phyloP scores from a whole-genome alignment of 371 early-diverging fungal genomes.

The Aphelidium insulamus region DNA sequence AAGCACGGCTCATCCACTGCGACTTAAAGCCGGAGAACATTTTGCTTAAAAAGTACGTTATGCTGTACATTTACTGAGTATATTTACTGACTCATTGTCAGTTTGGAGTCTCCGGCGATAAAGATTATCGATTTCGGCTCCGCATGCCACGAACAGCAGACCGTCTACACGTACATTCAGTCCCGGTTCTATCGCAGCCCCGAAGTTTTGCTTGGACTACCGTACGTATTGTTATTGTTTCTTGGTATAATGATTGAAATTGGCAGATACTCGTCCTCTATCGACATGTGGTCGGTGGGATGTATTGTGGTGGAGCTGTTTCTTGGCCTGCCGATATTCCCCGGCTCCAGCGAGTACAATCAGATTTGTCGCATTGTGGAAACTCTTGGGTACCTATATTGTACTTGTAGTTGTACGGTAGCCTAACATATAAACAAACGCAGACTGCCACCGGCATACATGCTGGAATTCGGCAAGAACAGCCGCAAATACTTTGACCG shows the following conservation, averaged over 20 bases:
- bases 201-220: constrained; percentile 80
- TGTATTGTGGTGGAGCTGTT: constrained; percentile 96
- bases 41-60: constrained; percentile 48
- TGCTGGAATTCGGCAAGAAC: constrained; percentile 61
- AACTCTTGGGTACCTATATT: constrained; percentile 35
- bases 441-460: constrained; percentile 43
- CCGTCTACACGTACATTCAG: constrained; percentile 81
- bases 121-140: constrained; percentile 98
- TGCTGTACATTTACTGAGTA: neutral
- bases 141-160: constrained; percentile 66
- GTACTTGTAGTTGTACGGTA: constrained; percentile 2
- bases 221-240: constrained; percentile 17
- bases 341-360: constrained; percentile 74
- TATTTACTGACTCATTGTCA: constrained; percentile 2
- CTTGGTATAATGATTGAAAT: constrained; percentile 10
- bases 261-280: constrained; percentile 51
- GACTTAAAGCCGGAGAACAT: constrained; percentile 98
- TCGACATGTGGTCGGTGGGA: constrained; percentile 99
- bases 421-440: neutral
- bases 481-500: constrained; percentile 48
- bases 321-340: constrained; percentile 72
- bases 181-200: constrained; percentile 92
- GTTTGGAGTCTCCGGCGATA: constrained; percentile 49
- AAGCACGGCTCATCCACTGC: constrained; percentile 80
- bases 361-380: constrained; percentile 70